Conservation (phyloP, 2,329 filamentous ascomycete species). For the Calonectria pseudoturangicola region DNA sequence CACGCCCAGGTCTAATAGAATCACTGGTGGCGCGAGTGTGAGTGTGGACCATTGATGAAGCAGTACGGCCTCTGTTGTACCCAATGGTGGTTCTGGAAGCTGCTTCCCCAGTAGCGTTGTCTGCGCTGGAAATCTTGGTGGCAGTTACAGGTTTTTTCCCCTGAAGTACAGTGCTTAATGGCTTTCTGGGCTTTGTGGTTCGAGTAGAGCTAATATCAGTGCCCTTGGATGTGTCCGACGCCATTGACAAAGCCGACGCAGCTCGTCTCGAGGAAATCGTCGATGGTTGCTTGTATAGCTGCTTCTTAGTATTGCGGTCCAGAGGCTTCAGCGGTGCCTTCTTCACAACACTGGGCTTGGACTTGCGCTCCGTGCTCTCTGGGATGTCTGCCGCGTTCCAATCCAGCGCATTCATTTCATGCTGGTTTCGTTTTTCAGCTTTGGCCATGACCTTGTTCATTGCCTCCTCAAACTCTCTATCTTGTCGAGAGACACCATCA, state of each 20-base stretch:
- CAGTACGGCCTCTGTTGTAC: conserved; percentile 84
- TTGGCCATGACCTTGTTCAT: conserved; percentile 71
- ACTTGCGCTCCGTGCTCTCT: conserved; percentile 60
- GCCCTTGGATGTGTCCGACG: conserved; percentile 50
- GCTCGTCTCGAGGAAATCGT: conserved; percentile 69
- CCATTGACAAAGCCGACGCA: conserved; percentile 70
- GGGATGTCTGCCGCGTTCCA: conserved; percentile 76
- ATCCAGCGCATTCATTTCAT: conserved; percentile 77
- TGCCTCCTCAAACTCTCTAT: conserved; percentile 75
- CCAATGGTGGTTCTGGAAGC: conserved; percentile 89
- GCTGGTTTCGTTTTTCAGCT: conserved; percentile 80
- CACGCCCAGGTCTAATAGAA: conserved; percentile 40
- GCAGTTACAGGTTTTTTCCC: conserved; percentile 57
- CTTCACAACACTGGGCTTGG: conserved; percentile 34
- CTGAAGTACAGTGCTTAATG: conserved; percentile 57
- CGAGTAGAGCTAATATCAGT: conserved; percentile 36
- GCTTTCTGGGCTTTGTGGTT: conserved; percentile 51
- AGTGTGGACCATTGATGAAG: conserved; percentile 67
- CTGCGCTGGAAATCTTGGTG: conserved; percentile 69
- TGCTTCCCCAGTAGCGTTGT: conserved; percentile 76
- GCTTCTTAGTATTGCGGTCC: conserved; percentile 34
- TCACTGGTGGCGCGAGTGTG: conserved; percentile 45
- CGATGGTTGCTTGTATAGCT: conserved; percentile 48
- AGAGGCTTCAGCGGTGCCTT: conserved; percentile 13
- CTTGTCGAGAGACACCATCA: conserved; percentile 77